Conservation (phyloP, 495 filamentous ascomycete genomes). For the Hypomontagnella submonticulosa region DNA sequence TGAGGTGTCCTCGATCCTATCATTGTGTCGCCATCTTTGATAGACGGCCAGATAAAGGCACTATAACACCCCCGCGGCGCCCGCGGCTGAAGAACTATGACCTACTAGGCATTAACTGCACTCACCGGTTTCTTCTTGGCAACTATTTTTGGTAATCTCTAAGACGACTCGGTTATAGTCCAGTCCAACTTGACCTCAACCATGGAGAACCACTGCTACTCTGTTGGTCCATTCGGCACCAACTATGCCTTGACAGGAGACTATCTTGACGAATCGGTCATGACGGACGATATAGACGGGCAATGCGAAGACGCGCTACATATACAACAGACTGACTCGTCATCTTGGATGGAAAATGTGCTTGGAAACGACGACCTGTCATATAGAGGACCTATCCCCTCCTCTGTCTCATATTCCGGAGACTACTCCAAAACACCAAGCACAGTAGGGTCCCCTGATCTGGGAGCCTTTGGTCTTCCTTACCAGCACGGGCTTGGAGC, state of each 20-base stretch:
- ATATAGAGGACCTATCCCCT: not conserved
- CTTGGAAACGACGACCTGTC: no score
- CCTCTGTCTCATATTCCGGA: not conserved
- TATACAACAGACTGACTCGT: not conserved
- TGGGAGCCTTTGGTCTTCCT: not conserved
- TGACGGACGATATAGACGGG: not conserved
- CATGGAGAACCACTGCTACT: constrained; percentile 3
- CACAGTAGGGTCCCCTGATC: not conserved
- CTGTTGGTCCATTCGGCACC: not conserved
- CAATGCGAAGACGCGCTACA: not conserved
- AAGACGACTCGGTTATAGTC: not conserved
- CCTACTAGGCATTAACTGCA: no score
- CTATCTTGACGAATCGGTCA: not conserved
- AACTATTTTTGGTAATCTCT: constrained; percentile 3
- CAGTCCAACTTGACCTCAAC: not conserved
- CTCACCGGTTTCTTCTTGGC: constrained; percentile 5
- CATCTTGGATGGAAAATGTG: not conserved
- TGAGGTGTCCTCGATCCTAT: not conserved
- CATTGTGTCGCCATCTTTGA: no score
- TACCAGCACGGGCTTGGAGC: not conserved
- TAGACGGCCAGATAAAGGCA: constrained; percentile 1
- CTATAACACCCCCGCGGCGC: not conserved
- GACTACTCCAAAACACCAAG: not conserved
- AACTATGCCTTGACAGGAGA: not conserved
- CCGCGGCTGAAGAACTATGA: not conserved